Evolutionary conservation across 2,329 filamentous ascomycete species (phyloP), one percentile per base, ranked within the genome.

Genomic region (Lasiodiplodia hormozganensis): DNA sequence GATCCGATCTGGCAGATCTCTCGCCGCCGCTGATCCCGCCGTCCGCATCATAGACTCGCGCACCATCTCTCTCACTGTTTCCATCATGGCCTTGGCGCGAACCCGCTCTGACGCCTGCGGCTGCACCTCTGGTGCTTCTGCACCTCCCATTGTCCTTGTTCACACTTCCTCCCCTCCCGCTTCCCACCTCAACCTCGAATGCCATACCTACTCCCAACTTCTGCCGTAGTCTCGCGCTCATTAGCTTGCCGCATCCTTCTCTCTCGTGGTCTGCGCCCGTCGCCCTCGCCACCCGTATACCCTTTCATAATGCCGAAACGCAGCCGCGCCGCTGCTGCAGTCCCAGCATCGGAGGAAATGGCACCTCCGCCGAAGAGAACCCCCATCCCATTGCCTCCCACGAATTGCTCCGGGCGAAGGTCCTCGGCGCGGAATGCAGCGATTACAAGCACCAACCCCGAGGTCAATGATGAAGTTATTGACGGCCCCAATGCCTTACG

Each of bases 401-500:
- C 56, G 16, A 56, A 10, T 14, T 10, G 21, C 3, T 51, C 21
- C 16, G 6, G 14, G 43, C 65, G 65, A 23, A 60, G 65, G 21
- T 60, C 65, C 7, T 60, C 54, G 12, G n/a, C 16, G 12, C 53
- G 65, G 12, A 60, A 47, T 14, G 40, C 54, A 16, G 23, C 34
- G 1, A 60, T 40, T 3, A n/a, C 40, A 18, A 62, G 49, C 25
- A 49, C 70, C 18, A 77, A 80, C 70, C 78, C 79, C 58, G 72
- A 78, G 49, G 57, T 70, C 65, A 83, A 82, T 66, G 72, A 74
- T 43, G 80, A 83, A 18, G 74, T 84, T 21, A 67, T 83, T 11
- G 82, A 84, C 70, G 81, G 79, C 4, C 75, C 79, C 4, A 74
- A 77, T 69, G 81, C 82, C 14, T 72, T 79, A 51, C 76, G 81